Evolutionary conservation across 2,329 filamentous ascomycete species (phyloP), one percentile per base, ranked within the genome.

Genomic region (Teratosphaeria destructans): DNA sequence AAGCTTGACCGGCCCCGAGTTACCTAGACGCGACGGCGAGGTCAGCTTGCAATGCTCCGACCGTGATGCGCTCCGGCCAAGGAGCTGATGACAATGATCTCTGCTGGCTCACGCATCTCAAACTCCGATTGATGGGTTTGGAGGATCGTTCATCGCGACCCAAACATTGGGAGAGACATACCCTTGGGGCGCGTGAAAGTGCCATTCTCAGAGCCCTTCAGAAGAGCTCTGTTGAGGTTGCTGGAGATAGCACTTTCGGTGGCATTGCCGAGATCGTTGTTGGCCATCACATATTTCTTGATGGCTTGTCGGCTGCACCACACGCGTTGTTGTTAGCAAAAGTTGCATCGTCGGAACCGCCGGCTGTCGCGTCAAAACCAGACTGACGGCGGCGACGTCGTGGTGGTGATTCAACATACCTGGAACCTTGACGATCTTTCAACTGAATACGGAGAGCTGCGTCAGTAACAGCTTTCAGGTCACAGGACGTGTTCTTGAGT

Each of bases 141-240:
- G 43, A 56, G 27, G 26, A 61, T 47, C 29, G 53, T 63, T 55
- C 37, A 52, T 23, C 52, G 59, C 64, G 59, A 62, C 47, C 62
- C 43, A 59, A 68, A 66, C 65, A 64, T 62, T 68, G 32, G 59
- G 59, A 58, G 62, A 61, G 55, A 80, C 84, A 67, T 82, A 90
- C 90, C 91, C 85, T 96, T 96, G 71, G 91, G 92, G 75, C 93
- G 90, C 72, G 86, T 82, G 73, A 96, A 96, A 70, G 89, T 82
- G 64, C 89, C 89, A 81, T 88, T 91, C 71, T 95, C 89, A 68
- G 92, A 90, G 75, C 91, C 91, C 61, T 80, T 78, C 77, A 87
- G 85, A 73, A 95, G 81, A 58, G 90, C 89, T 76, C 87, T 88
- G 85, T 94, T 94, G 84, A 95, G 90, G 70, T 91, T 86, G 63